These are phyloP conservation scores for Eimeria sp. DNA, from an alignment of 169 alveolate genomes.

Conservation along the genomic window DNA sequence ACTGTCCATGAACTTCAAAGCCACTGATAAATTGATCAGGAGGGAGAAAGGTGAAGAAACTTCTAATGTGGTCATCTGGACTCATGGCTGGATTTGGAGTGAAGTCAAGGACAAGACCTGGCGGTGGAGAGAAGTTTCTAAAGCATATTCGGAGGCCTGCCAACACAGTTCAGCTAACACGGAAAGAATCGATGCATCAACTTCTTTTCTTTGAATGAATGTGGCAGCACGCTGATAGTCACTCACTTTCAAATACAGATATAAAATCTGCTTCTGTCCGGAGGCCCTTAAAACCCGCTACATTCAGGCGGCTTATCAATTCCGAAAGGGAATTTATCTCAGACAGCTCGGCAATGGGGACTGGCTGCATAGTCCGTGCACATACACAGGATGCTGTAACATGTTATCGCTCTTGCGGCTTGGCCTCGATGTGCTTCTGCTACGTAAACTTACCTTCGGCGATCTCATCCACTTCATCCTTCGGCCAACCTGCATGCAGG, in stretches of 20 bases:
- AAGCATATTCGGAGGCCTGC: constrained; percentile 42
- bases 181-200: too few species aligned
- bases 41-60: neutral
- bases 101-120: constrained; percentile 63
- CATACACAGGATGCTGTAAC: neutral
- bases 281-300: constrained; percentile 63
- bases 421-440: neutral
- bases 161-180: neutral
- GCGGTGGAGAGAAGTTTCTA: constrained; percentile 55
- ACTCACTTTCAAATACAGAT: constrained; percentile 21
- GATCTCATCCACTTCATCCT: neutral
- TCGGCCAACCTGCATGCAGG: neutral
- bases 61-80: constrained; percentile 18
- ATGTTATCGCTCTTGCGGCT: neutral
- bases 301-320: constrained; percentile 1
- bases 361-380: constrained; percentile 33
- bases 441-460: neutral
- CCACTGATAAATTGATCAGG: neutral
- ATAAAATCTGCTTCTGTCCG: constrained; percentile 39
- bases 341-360: neutral
- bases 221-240: neutral
- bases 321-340: neutral
- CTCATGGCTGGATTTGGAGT: neutral
- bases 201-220: neutral
- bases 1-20: neutral